Conservation (phyloP, 176 grass and related monocot genomes). For the Zizania latifolia region DNA sequence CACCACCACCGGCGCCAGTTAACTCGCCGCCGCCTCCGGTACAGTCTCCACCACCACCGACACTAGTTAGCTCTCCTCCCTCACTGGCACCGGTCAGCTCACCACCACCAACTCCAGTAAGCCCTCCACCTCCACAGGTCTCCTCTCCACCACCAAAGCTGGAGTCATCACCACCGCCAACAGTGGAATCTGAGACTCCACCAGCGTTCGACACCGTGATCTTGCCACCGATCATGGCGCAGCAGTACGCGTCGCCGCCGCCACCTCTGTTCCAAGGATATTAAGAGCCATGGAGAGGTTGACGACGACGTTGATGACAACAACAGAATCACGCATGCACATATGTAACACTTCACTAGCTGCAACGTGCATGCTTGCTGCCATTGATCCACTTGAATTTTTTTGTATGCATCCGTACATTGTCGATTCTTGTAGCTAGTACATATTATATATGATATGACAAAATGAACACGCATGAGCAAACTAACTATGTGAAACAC, state of each 20-base stretch:
- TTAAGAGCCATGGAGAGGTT: neutral
- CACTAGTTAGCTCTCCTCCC: neutral
- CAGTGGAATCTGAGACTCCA: neutral
- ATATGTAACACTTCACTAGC: neutral
- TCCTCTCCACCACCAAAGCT: neutral
- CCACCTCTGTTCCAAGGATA: constrained; percentile 56
- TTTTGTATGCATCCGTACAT: neutral
- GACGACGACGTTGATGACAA: neutral
- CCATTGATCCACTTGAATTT: neutral
- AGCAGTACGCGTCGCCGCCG: constrained; percentile 36
- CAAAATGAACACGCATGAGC: too few relatives aligned
- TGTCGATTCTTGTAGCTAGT: neutral
- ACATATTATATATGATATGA: neutral
- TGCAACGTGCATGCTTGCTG: neutral
- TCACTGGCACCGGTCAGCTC: neutral
- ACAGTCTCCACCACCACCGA: neutral
- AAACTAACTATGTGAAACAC: neutral
- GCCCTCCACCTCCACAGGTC: neutral
- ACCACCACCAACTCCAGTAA: neutral
- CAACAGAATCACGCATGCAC: neutral
- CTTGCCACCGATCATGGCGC: constrained; percentile 39
- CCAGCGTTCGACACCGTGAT: constrained; percentile 28
- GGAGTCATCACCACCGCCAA: neutral
- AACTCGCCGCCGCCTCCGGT: neutral
- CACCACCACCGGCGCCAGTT: neutral